Evolutionary conservation across 495 filamentous ascomycete species (phyloP), one percentile per base, ranked within the genome.

Genomic region (Talaromyces adpressus): DNA sequence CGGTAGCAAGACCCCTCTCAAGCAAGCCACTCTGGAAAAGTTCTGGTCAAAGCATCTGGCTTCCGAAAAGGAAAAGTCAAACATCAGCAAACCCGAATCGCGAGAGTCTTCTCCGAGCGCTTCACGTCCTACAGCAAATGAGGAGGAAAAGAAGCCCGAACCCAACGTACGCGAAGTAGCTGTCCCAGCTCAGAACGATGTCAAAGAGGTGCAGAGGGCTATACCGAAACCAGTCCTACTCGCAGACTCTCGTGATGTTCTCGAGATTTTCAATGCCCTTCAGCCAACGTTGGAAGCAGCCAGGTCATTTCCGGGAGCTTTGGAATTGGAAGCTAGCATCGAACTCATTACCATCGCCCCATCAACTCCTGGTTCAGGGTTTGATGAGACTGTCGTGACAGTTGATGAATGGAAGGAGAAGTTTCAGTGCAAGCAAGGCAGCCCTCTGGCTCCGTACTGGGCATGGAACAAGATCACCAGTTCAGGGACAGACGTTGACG

Each of bases 281-380:
- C 52, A 66, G 29, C 70, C 70, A 6, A 57, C 59, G 11, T 57
- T 78, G 18, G 66, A 71, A 59, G 68, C 69, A 6, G 73, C 68
- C 8, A 64, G 69, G 41, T 65, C 30, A 30, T 76, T 71, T 51
- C 72, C 73, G 3, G 76, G 73, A 0, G 14, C n/a, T 1, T 22
- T 81, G 12, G 68, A 57, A 14, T 57, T 82, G 49, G 72, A 78
- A 52, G 39, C 76, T 2, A 69, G 76, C 29, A 63, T 82, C 57
- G 78, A 78, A 2, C 71, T 77, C 9, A 51, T 77, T 6, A 36
- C 56, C 16, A 22, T 58, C 14, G 29, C 56, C 6, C 23, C 51
- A 9, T 14, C 9, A 18, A 27, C 39, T 0, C 18, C 57, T 72
- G 1, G 65, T 75, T 3, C 62, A 72, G 4, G 69, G 65, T 41